Evolutionary conservation across 2,329 filamentous ascomycete genomes (phyloP).

Genomic region (Sodiomyces alkalinus): DNA sequence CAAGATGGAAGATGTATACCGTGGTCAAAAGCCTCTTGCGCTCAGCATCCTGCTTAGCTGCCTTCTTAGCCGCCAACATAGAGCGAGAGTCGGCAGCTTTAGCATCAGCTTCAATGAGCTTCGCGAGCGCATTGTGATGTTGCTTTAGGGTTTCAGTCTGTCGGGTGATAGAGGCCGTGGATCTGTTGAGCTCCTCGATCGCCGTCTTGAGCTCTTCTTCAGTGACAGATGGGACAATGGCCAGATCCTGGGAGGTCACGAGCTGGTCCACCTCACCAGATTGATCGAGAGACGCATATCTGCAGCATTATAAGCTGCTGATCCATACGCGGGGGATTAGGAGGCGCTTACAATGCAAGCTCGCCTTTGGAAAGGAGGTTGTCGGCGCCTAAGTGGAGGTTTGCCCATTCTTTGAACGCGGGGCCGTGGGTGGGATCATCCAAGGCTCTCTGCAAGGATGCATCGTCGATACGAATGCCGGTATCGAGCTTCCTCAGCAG

Average conservation of each 20-base stretch:
- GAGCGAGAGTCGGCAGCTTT: conserved; percentile 18
- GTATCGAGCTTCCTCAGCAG: conserved; percentile 13
- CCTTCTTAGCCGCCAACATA: conserved; percentile 18
- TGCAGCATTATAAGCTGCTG: conserved; percentile 13
- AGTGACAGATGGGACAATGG: conserved; percentile 31
- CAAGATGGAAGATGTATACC: conserved; percentile 16
- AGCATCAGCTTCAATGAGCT: conserved; percentile 30
- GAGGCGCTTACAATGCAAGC: conserved; percentile 29
- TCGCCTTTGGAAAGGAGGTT: conserved; percentile 40
- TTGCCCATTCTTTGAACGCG: conserved; percentile 30
- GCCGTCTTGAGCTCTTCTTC: conserved; percentile 47
- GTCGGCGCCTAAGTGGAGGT: conserved; percentile 29
- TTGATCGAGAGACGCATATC: conserved; percentile 33
- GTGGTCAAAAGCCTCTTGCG: conserved; percentile 24
- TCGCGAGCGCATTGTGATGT: conserved; percentile 45
- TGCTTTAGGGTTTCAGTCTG: conserved; percentile 46
- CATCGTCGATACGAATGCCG: conserved; percentile 17
- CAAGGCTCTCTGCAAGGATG: conserved; percentile 19
- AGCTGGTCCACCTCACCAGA: conserved; percentile 32
- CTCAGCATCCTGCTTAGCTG: conserved; percentile 23
- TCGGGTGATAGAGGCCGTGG: conserved; percentile 47
- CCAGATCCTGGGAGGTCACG: conserved; percentile 27
- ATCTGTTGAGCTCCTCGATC: conserved; percentile 46
- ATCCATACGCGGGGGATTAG: neutral
- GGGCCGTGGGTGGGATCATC: conserved; percentile 18